Evolutionary conservation across 2,329 filamentous ascomycete species (phyloP).

Genomic region (Botrytis fragariae): DNA sequence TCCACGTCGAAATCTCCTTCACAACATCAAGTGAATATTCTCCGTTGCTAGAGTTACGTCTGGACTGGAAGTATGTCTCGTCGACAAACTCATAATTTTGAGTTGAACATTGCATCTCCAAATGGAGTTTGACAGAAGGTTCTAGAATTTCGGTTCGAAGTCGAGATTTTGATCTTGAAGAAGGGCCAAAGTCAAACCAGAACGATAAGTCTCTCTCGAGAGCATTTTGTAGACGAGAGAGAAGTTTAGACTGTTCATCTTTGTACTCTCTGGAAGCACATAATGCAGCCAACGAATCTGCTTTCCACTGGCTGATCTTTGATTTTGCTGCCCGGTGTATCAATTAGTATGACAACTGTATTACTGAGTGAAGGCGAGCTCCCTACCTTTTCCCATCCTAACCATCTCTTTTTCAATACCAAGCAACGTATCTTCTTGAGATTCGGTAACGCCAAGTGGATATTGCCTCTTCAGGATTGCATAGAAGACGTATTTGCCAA

Average conservation of each 20-base stretch:
- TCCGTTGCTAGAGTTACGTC: background rate
- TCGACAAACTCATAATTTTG: background rate
- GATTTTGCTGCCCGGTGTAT: background rate
- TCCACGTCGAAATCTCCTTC: background rate
- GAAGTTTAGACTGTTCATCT: background rate
- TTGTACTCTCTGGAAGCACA: background rate
- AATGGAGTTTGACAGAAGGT: background rate
- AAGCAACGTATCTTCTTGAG: background rate
- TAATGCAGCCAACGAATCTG: background rate
- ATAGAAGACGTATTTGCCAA: slow-evolving; percentile 3
- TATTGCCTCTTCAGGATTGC: background rate
- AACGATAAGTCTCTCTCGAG: background rate
- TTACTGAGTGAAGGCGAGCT: background rate
- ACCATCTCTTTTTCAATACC: slow-evolving; percentile 2
- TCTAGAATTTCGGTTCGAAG: background rate
- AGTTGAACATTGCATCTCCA: slow-evolving; percentile 6
- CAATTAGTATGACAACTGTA: background rate
- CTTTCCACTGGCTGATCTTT: background rate
- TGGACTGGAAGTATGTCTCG: background rate
- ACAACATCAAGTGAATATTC: background rate
- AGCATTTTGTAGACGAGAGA: background rate
- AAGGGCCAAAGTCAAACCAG: background rate
- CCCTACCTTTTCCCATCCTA: slow-evolving; percentile 4
- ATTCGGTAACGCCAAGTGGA: background rate
- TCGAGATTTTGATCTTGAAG: background rate